Evolutionary conservation across 257 asterid genomes (phyloP), one percentile per base, ranked within the genome.

Genomic region (Nicotiana knightiana): DNA sequence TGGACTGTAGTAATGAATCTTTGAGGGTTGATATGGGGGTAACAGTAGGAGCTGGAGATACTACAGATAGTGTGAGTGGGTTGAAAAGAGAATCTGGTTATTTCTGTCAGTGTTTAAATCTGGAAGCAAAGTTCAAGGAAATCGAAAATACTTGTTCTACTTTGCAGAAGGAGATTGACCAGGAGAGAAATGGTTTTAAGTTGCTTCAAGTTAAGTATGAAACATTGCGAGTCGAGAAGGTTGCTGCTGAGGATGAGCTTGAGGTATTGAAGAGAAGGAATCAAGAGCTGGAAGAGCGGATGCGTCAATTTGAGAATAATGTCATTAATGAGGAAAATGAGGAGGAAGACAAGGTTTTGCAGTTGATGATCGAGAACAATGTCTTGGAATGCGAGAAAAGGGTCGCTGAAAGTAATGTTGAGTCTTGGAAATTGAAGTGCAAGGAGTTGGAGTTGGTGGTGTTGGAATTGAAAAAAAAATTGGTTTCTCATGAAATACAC

Each of bases 341-440:
- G 18, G 91, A 81, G 48, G 87, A 76, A 51, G 87, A 82, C 39
- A 80, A 76, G 85, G 63, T 88, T 70, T 65, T 86, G 18, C 81
- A 76, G 62, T 83, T 88, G 89, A 82, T 89, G 92, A 81, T 85
- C 39, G 93, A 89, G 85, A 93, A 87, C 75, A 86, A 82, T 61
- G 93, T 88, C 73, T 77, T 90, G 88, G 89, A 87, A n/a, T 83
- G 86, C 54, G 94, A 88, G 87, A 91, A 89, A 86, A 83, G 35
- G 39, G 88, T 78, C 79, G 91, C 90, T 53, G 93, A 89, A 81
- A 67, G 78, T 2, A 89, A 89, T 53, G 71, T 83, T 82, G 90
- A 76, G 67, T 77, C 65, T 64, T 89, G 92, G 93, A 88, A 90
- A 81, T 58, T 43, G 11, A 90, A 87, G 84, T 93, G 87, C 83